A percentile compares a stretch with the other conserved stretches of the same genome.
Conservation (phyloP, 306 rosid species). For the Acacia melanoxylon region DNA sequence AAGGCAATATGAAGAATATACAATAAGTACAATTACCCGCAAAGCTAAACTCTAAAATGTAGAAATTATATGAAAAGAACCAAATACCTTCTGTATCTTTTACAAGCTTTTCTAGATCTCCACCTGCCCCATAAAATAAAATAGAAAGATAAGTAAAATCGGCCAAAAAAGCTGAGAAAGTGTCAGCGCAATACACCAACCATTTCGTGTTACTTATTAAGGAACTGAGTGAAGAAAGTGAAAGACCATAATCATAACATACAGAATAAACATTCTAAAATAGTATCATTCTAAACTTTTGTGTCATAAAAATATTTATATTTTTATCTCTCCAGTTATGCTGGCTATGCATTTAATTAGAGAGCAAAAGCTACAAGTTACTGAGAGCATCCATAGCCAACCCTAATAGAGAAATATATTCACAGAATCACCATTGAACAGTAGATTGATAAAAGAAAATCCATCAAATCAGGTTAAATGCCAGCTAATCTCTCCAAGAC, state of each 20-base stretch:
- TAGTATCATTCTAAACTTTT: not conserved
- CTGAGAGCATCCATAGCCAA: not conserved
- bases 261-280: not conserved
- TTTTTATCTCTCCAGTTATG: not conserved
- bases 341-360: not conserved
- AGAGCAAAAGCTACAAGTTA: not conserved
- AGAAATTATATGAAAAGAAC: not conserved
- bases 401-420: not conserved
- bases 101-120: constrained; percentile 84
- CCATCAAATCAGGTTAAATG: not conserved
- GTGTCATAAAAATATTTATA: not conserved
- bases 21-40: not conserved
- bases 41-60: not conserved
- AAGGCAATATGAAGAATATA: not conserved
- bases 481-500: not conserved
- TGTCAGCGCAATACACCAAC: not conserved
- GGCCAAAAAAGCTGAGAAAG: not conserved
- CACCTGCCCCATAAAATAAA: constrained; percentile 46
- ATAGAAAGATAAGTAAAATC: not conserved
- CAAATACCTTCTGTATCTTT: constrained; percentile 76
- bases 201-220: not conserved
- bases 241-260: not conserved
- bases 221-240: constrained; percentile 23
- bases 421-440: not conserved
- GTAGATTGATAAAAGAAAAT: not conserved